Conservation (phyloP, 2,329 filamentous ascomycete species). For the Penicillium freii region DNA sequence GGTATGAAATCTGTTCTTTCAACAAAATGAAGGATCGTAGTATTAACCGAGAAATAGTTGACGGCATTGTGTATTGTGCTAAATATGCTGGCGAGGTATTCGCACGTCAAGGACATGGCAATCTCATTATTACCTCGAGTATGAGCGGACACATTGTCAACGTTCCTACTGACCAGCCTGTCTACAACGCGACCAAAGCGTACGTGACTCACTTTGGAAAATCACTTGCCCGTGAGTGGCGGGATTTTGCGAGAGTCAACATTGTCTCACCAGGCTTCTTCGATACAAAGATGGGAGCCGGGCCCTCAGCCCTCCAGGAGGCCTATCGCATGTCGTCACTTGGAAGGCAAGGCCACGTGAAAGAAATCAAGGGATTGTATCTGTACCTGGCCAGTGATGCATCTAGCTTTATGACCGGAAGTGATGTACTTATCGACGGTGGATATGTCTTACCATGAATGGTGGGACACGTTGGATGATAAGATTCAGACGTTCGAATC, state of each 20-base stretch:
- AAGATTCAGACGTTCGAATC: background rate
- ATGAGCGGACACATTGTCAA: constrained; percentile 55
- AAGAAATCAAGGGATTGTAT: constrained; percentile 42
- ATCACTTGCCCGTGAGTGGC: constrained; percentile 56
- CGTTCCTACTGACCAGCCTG: constrained; percentile 54
- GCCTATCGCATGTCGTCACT: constrained; percentile 49
- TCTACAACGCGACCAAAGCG: constrained; percentile 59
- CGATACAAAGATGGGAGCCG: constrained; percentile 56
- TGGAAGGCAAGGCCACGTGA: constrained; percentile 38
- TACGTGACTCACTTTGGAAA: constrained; percentile 58
- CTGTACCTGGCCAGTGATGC: constrained; percentile 50
- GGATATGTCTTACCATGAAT: constrained; percentile 42
- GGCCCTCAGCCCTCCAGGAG: constrained; percentile 46
- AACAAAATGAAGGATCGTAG: background rate
- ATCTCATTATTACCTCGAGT: constrained; percentile 53
- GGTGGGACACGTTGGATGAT: background rate
- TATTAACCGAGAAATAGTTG: constrained; percentile 32
- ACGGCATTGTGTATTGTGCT: constrained; percentile 49
- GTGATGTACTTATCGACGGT: constrained; percentile 51
- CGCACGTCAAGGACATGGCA: constrained; percentile 40
- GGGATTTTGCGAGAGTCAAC: constrained; percentile 58
- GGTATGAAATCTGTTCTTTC: constrained; percentile 34
- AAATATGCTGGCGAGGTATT: constrained; percentile 49
- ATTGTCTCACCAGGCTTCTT: constrained; percentile 56
- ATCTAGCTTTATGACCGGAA: constrained; percentile 50